A percentile compares a stretch with the other conserved stretches of the same genome.
Evolutionary conservation across 441 rosid species (phyloP).

Genomic region (Gossypium armourianum): DNA sequence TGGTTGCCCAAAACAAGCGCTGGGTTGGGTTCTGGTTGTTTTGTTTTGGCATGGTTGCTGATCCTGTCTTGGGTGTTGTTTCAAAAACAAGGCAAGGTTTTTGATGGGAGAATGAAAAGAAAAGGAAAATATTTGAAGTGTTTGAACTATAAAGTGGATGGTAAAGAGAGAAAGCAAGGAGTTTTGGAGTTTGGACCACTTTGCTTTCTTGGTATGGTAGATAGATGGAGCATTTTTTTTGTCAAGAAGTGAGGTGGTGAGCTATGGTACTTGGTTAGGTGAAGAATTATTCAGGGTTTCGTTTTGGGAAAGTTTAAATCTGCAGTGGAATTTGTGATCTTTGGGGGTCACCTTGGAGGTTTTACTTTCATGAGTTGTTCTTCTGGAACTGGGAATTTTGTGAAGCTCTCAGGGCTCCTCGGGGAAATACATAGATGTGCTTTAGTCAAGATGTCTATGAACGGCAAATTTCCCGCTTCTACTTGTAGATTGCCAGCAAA

Average conservation of each 20-base stretch:
- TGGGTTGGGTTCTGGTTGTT: conserved; percentile 37
- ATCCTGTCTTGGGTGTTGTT: conserved; percentile 19
- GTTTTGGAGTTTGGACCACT: conserved; percentile 24
- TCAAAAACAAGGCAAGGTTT: conserved; percentile 20
- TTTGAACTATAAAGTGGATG: conserved; percentile 1
- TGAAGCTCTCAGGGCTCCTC: conserved; percentile 30
- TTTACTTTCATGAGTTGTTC: conserved; percentile 37
- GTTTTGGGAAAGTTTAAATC: conserved; percentile 12
- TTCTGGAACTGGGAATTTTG: conserved; percentile 32
- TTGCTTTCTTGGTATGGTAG: conserved; percentile 21
- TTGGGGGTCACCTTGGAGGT: conserved; percentile 15
- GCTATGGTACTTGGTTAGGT: neutral
- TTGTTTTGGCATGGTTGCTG: conserved; percentile 38
- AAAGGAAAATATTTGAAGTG: neutral
- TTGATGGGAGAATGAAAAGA: conserved; percentile 1
- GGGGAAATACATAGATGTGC: conserved; percentile 30
- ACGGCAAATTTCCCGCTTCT: conserved; percentile 40
- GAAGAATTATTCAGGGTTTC: neutral
- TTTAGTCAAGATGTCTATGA: conserved; percentile 44
- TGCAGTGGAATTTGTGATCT: conserved; percentile 20
- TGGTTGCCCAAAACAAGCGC: conserved; percentile 30
- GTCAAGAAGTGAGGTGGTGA: conserved; percentile 22
- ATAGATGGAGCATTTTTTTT: conserved; percentile 14
- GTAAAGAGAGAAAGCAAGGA: conserved; percentile 3
- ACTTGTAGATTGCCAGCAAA: conserved; percentile 33